Evolutionary conservation across 208 protist species (phyloP), one percentile per base, ranked within the genome.

Genomic region (Leishmania guyanensis): DNA sequence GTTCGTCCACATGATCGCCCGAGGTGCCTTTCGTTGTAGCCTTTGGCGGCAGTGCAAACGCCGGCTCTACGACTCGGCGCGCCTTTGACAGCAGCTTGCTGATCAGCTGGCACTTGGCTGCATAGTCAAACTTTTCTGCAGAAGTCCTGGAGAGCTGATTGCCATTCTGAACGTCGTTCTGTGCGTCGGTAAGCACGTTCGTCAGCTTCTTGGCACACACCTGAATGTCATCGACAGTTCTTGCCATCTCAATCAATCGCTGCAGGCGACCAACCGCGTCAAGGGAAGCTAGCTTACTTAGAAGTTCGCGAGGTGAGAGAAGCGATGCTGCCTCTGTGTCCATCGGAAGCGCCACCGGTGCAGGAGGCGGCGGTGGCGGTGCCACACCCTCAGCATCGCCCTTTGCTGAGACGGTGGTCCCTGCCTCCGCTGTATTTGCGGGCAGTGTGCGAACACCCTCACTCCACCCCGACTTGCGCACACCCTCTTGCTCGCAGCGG

Each of bases 21-120:
- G 69, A 29, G 69, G 46, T 12, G 26, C 16, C 26, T 29, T 16
- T 29, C 33, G 46, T 29, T 36, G 69, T 26, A 3, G 46, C n/a
- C 69, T 22, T 33, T 22, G 48, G 17, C 3, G 69, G 39, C 4
- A 65, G 62, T 39, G 81, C 68, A 29, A 81, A 81, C 14, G 79
- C 64, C 56, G 77, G 50, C 54, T 83, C 86, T 66, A 84, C 87
- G 29, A 91, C 58, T 22, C 94, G 92, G 0, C 94, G 90, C 26
- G 88, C 82, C 80, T 96, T 97, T n/a, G 94, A 97, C 22, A 94
- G 78, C 20, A 96, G 75, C 83, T 96, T 96, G 77, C 91, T 91
- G 46, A 96, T 87, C 17, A 97, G 79, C 72, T 92, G 94, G 78
- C 91, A 96, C 77, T 85, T 83, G 16, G 69, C 29, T 12, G 89